A percentile compares a stretch with the other conserved stretches of the same genome.
phyloP scores from a whole-genome alignment of 768 basidiomycete species.

The Termitomyces sp. region DNA sequence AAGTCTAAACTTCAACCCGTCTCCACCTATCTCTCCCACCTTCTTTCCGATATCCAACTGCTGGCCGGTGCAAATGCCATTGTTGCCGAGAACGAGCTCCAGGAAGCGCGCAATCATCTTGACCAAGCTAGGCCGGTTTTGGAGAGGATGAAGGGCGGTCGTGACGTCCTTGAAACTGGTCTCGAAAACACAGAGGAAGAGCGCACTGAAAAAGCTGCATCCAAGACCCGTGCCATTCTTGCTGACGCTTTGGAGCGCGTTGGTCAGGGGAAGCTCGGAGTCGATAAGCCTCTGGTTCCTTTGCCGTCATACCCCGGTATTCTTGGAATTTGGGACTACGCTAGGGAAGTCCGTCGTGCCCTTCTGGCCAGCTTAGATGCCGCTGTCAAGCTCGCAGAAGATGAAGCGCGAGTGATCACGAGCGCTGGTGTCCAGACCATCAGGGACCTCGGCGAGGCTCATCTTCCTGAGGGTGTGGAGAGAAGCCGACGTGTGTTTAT shows the following conservation, averaged over 20 bases:
- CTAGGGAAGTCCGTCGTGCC: slow-evolving; percentile 67
- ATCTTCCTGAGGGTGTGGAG: slow-evolving; percentile 80
- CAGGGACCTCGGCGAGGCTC: slow-evolving; percentile 61
- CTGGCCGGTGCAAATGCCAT: slow-evolving; percentile 83
- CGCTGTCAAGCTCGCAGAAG: slow-evolving; percentile 75
- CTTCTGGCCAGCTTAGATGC: slow-evolving; percentile 80
- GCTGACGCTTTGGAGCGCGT: slow-evolving; percentile 70
- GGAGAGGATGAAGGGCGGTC: slow-evolving; percentile 77
- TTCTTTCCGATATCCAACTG: slow-evolving; percentile 87
- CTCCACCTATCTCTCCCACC: slow-evolving; percentile 83
- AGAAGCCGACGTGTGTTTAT: slow-evolving; percentile 81
- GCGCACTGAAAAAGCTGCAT: slow-evolving; percentile 47
- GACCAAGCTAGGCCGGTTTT: slow-evolving; percentile 70
- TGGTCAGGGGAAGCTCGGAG: slow-evolving; percentile 66
- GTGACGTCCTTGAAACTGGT: slow-evolving; percentile 71
- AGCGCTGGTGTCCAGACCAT: slow-evolving; percentile 62
- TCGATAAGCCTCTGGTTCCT: slow-evolving; percentile 36
- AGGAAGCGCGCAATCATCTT: slow-evolving; percentile 67
- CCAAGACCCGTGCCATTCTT: slow-evolving; percentile 55
- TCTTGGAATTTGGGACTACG: slow-evolving; percentile 81
- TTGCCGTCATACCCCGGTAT: slow-evolving; percentile 85
- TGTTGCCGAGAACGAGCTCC: slow-evolving; percentile 75
- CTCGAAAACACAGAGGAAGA: slow-evolving; percentile 79
- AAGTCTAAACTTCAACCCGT: slow-evolving; percentile 95
- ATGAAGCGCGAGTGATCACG: slow-evolving; percentile 73